phyloP scores from a whole-genome alignment of 768 basidiomycete species.

The Xanthoconium purpureum region DNA sequence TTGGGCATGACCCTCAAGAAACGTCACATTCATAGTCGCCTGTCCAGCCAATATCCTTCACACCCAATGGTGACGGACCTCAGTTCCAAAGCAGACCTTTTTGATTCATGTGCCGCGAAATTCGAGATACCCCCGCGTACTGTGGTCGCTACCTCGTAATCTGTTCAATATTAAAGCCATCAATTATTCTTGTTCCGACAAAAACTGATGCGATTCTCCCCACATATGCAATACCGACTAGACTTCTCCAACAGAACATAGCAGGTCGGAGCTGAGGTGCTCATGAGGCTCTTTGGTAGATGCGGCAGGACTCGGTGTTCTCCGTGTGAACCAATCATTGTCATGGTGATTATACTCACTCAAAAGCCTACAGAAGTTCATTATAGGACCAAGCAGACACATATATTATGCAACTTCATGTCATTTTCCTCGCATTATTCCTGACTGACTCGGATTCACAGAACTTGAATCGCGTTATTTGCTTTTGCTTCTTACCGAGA shows the following conservation, averaged over 20 bases:
- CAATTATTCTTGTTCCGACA: neutral
- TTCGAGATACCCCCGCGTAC: constrained; percentile 59
- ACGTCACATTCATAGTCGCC: constrained; percentile 31
- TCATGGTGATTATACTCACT: neutral
- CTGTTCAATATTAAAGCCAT: neutral
- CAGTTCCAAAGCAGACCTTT: constrained; percentile 55
- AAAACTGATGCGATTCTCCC: neutral
- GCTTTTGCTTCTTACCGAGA: too few species aligned
- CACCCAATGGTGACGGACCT: constrained; percentile 72
- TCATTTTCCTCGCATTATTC: too few species aligned
- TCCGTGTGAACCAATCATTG: neutral
- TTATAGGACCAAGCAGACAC: neutral
- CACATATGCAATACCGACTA: too few species aligned
- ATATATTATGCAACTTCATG: too few species aligned
- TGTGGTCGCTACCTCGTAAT: constrained; percentile 17
- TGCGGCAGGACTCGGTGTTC: too few species aligned
- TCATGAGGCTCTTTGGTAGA: too few species aligned
- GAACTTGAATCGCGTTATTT: too few species aligned
- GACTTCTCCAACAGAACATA: too few species aligned
- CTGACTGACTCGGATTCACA: too few species aligned
- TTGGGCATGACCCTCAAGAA: constrained; percentile 2
- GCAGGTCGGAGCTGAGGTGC: too few species aligned
- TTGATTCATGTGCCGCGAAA: constrained; percentile 59
- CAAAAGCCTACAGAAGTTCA: neutral
- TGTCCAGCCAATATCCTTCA: constrained; percentile 51